Evolutionary conservation across 306 rosid species (phyloP), one percentile per base, ranked within the genome.

Genomic region (Malus sieversii): DNA sequence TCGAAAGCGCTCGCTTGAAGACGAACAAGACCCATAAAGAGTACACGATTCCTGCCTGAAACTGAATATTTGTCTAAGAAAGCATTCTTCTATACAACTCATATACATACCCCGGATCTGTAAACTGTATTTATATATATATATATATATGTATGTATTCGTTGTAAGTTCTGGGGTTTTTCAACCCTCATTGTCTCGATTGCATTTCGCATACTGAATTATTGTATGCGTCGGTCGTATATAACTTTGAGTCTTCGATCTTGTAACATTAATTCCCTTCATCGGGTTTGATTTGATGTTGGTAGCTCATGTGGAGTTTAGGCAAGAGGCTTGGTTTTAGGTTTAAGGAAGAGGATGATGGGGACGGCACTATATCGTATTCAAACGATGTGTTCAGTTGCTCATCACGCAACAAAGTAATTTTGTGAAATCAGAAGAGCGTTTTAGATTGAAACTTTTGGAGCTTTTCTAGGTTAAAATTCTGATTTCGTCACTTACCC

Each of bases 1-100:
- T 67, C 87, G 92, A 48, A 89, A 84, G 75, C 86, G 96, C 68
- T 95, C 97, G 27, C 96, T 95, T 20, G 99, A 92, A 84, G 99
- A 95, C 76, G 91, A 92, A 72, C 97, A 89, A 75, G 92, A 90
- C 72, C 69, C 51, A 2, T 67, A 22, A 20, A 73, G 92, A 85
- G 66, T 88, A 89, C 76, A 67, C 75, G 87, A 74, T 32, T 75
- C 76, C 20, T 73, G 59, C 45, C 75, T 73, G 60, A 75, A 81
- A 69, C 58, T 76, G 46, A 44, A 74, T 70, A 29, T 81, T 59
- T 73, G 25, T 71, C 18, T 15, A 61, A 62, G 64, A 79, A 73
- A 58, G 22, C 42, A 35, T 62, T 64, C 32, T 75, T 46, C 48
- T 71, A 33, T 44, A 27, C 61, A 77, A 69, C 32, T n/a, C 66